These are phyloP conservation scores for Crassisporium funariophilum DNA, from an alignment of 768 basidiomycete species.

Conservation along the genomic window DNA sequence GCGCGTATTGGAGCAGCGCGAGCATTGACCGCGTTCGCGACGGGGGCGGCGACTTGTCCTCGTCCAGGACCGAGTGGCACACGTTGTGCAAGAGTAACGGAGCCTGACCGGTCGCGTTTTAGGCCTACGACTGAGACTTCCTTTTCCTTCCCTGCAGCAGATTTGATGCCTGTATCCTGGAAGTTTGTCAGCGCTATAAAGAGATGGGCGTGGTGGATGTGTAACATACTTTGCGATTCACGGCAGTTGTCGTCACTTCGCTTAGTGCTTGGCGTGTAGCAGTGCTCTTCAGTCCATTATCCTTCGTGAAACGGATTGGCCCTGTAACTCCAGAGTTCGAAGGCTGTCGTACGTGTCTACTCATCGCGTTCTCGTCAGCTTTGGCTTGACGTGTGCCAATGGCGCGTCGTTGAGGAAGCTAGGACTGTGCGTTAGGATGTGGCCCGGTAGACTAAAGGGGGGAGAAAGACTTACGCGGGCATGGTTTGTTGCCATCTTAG, in stretches of 20 bases:
- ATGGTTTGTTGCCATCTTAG: slow-evolving; percentile 61
- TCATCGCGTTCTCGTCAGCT: slow-evolving; percentile 78
- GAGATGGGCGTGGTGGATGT: slow-evolving; percentile 5
- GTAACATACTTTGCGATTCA: slow-evolving; percentile 71
- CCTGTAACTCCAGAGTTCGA: slow-evolving; percentile 49
- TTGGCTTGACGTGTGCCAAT: slow-evolving; percentile 65
- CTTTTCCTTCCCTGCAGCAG: slow-evolving; percentile 61
- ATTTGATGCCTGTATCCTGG: slow-evolving; percentile 52
- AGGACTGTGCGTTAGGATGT: too few species aligned
- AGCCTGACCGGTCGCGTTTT: slow-evolving; percentile 67
- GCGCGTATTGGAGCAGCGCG: slow-evolving; percentile 35
- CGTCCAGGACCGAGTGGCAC: slow-evolving; percentile 67
- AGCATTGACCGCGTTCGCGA: slow-evolving; percentile 41
- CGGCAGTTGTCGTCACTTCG: slow-evolving; percentile 78
- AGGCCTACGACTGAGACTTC: slow-evolving; percentile 63
- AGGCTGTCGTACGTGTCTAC: slow-evolving; percentile 63
- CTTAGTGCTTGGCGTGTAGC: slow-evolving; percentile 73
- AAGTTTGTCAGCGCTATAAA: slow-evolving; percentile 3
- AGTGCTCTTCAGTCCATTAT: slow-evolving; percentile 53
- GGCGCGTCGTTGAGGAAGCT: slow-evolving; percentile 73
- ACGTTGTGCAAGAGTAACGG: slow-evolving; percentile 65
- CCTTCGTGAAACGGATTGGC: slow-evolving; percentile 51
- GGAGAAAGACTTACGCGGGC: slow-evolving; percentile 50
- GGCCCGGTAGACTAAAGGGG: too few species aligned
- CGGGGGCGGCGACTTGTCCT: slow-evolving; percentile 43